Evolutionary conservation across 768 basidiomycete genomes (phyloP), one percentile per base, ranked within the genome.

Genomic region (Aureoboletus auriporus): DNA sequence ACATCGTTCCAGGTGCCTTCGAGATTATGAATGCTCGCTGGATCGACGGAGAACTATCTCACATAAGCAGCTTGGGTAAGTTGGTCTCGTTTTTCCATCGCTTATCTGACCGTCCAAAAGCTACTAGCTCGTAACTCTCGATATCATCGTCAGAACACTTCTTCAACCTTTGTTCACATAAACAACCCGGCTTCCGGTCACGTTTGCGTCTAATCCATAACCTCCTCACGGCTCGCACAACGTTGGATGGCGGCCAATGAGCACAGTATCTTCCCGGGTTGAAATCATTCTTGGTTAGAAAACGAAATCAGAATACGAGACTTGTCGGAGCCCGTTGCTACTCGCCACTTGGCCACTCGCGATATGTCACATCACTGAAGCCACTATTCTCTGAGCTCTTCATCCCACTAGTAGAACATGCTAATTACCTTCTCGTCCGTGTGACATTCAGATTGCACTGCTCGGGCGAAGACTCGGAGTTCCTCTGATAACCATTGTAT

Each of bases 51-150:
- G 80, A 78, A 29, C 74, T 89, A 7, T 23, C n/a, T n/a, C 20
- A 84, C 81, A 11, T 83, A 89, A 65, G 83, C 86, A 33, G 82
- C 84, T 47, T 89, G 83, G 83, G 86, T 87, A 62, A 55, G 78
- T 54, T n/a, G 1, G 2, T 41, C 29, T 31, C 34, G 17, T 43
- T 44, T 8, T 23, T 46, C 51, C 8, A 20, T 35, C 46, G 8
- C 42, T 52, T 20, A 42, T 50, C 52, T 55, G 44, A 55, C 29
- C 48, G 2, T 31, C 42, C 26, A 7, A 47, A 47, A 88, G 86
- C 64, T 90, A 31, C 65, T 89, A 35, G 77, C 86, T 10, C 66
- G 48, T 75, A 42, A 73, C 80, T 62, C 75, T 89, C 20, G 89
- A 89, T 61, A 77, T 77, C 4, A 77, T 89, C 44, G 80, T 90